Evolutionary conservation across 768 basidiomycete species (phyloP).

Genomic region (Dacryopinax primogenitus): DNA sequence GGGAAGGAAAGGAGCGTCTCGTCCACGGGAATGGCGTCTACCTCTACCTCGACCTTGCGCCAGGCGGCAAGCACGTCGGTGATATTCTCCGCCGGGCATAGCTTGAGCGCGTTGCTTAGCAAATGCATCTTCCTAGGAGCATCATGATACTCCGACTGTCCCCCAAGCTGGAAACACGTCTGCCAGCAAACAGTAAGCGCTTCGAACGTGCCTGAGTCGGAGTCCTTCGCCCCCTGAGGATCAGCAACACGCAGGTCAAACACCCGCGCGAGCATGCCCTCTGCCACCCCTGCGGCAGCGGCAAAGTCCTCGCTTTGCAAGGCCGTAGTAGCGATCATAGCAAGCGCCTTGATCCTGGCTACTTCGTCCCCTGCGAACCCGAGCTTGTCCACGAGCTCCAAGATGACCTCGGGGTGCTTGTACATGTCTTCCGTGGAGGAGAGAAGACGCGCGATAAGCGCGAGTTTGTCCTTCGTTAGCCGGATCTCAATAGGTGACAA

Average conservation of each 20-base stretch:
- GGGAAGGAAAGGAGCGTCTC: background rate
- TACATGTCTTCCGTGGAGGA: conserved; percentile 76
- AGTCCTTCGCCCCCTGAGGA: conserved; percentile 9
- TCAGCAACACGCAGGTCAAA: conserved; percentile 16
- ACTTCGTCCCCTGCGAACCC: conserved; percentile 57
- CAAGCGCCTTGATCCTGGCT: conserved; percentile 70
- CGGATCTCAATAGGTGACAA: conserved; percentile 90
- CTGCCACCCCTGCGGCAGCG: conserved; percentile 56
- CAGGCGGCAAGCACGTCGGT: conserved; percentile 66
- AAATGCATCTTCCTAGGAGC: conserved; percentile 52
- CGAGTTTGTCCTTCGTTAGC: conserved; percentile 75
- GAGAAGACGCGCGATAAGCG: conserved; percentile 74
- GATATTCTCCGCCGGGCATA: conserved; percentile 72
- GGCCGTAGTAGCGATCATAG: conserved; percentile 85
- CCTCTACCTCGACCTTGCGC: conserved; percentile 60
- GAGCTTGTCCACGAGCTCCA: conserved; percentile 81
- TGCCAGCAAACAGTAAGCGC: conserved; percentile 81
- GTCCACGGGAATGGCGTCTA: background rate
- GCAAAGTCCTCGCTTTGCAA: conserved; percentile 68
- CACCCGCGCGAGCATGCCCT: conserved; percentile 47
- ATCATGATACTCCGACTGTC: conserved; percentile 64
- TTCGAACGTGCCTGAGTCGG: conserved; percentile 25
- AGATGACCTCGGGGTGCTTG: conserved; percentile 80
- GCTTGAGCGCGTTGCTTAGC: conserved; percentile 67
- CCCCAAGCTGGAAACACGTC: conserved; percentile 75